Base-by-base conservation (phyloP, 176 grass and related monocot genomes). In the Puccinellia tenuiflora region DNA sequence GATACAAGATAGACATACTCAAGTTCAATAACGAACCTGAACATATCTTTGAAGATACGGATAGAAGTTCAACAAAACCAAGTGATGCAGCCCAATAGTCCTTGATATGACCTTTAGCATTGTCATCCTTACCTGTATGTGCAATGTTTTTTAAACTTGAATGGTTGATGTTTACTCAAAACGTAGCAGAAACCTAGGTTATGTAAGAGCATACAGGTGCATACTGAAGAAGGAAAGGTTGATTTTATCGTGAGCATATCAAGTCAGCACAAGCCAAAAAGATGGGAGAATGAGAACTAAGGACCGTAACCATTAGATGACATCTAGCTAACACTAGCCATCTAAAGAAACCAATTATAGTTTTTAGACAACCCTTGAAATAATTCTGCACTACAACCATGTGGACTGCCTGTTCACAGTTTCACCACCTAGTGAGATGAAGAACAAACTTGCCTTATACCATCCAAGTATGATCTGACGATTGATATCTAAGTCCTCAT, bases 41-140 rank as follows among this genome's bases (percentile, higher is more conserved):
- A 92, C 89, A 82, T 98, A 95, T 87, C 88, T 98, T 85, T 91
- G 90, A 85, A 98, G 86, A 88, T 88, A 90, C 70, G 91, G 92
- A 79, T 98, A 98, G 59, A 93, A 91, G 56, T 94, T 92, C 83
- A 98, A 82, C 67, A 95, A 88, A 56, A 98, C 90, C 62, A 98
- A 82, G 47, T 90, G 85, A 86, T 98, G 96, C 79, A 98, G 71
- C 56, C 92, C 96, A 81, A 95, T 84, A 57, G 92, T 91, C 79
- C 96, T 92, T 9, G 90, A 85, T n/a, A 95, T 91, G 48, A 98
- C 90, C 87, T 92, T 98, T 73, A 98, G 62, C 90, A 94, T 95
- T 77, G 93, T 93, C 79, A 98, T 98, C 79, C 93, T 98, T 85
- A 93, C 87, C 96, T 98, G 79, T 68, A 97, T 67, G 18, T 28